Conservation (phyloP, 345 rosid genomes). For the Eucalyptus curtisii region DNA sequence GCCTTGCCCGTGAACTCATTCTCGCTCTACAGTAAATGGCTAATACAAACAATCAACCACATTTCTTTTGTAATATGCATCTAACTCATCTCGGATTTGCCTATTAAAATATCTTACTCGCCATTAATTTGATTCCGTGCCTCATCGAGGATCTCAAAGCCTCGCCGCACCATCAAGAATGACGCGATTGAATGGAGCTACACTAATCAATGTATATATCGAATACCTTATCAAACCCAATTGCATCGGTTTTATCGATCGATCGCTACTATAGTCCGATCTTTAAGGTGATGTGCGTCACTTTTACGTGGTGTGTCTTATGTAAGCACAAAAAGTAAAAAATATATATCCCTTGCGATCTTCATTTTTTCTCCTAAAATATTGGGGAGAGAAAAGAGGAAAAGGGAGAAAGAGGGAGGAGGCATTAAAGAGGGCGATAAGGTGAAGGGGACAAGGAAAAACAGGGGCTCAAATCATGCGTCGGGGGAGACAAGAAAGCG, state of each 20-base stretch:
- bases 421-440: background rate
- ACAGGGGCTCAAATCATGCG: background rate
- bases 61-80: background rate
- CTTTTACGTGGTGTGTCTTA: background rate
- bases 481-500: background rate
- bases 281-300: background rate
- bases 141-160: background rate
- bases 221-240: background rate
- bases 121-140: background rate
- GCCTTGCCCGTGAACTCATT: background rate
- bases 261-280: accelerated
- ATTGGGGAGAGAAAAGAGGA: background rate
- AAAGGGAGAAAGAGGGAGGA: background rate
- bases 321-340: background rate
- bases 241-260: accelerated
- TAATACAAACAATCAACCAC: background rate
- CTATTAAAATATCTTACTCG: background rate
- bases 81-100: background rate
- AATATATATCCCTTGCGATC: background rate
- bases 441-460: background rate
- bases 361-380: background rate
- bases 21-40: background rate
- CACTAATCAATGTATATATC: background rate
- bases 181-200: background rate
- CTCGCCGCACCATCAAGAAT: background rate